Evolutionary conservation across 805 yeast species (phyloP).

Genomic region (Pichia sporocuriosa): DNA sequence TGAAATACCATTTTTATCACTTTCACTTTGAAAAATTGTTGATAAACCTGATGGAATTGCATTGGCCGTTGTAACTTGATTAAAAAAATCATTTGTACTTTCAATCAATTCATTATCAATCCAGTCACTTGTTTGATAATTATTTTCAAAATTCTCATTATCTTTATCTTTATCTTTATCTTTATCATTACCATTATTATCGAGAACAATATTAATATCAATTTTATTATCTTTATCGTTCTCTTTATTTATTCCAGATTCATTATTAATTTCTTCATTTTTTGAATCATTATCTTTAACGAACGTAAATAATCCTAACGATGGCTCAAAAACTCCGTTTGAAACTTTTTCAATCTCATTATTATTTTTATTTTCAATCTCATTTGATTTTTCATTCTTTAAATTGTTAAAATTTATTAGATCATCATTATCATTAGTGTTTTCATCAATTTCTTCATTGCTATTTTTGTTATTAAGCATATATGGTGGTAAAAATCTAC

Average conservation of each 20-base stretch:
- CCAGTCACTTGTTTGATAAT: neutral
- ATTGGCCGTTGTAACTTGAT: slow-evolving; percentile 8
- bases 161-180: neutral
- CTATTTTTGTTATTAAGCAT: slow-evolving; percentile 42
- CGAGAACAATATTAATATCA: neutral
- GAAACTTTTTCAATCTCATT: neutral
- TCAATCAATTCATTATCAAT: slow-evolving; percentile 3
- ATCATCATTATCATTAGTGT: neutral
- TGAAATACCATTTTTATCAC: slow-evolving; percentile 4
- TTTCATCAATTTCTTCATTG: slow-evolving; percentile 1
- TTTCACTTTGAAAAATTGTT: slow-evolving; percentile 22
- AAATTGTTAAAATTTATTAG: too few relatives aligned
- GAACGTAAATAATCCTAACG: slow-evolving; percentile 6
- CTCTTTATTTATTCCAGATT: neutral
- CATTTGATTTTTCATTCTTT: too few relatives aligned
- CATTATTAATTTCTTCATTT: neutral
- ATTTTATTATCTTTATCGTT: neutral
- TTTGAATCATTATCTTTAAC: slow-evolving; percentile 2
- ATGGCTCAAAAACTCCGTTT: slow-evolving; percentile 4
- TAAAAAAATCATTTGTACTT: slow-evolving; percentile 10
- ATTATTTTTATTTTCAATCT: too few relatives aligned
- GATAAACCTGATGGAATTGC: slow-evolving; percentile 30
- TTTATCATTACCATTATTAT: neutral
- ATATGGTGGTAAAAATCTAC: slow-evolving; percentile 76
- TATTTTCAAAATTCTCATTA: neutral